Percentiles rank a stretch among this genome's conserved stretches.
These are phyloP conservation scores for Immersiporthe knoxdaviesiana DNA, from an alignment of 2,329 filamentous ascomycete genomes.

Conservation along the genomic window DNA sequence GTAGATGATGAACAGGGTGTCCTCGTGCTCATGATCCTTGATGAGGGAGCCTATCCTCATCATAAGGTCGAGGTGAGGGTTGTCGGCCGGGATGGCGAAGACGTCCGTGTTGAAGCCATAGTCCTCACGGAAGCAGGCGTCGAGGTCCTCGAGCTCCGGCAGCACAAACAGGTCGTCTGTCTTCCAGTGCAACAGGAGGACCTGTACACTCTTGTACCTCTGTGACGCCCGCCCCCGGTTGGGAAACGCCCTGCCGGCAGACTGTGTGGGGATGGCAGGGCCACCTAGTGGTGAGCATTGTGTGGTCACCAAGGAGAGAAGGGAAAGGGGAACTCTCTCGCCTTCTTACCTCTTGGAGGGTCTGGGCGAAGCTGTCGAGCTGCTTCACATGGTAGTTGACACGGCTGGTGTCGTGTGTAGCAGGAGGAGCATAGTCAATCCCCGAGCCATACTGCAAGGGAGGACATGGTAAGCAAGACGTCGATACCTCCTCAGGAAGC, in stretches of 20 bases:
- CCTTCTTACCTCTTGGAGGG: constrained; percentile 56
- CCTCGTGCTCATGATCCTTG: constrained; percentile 58
- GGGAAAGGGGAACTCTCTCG: neutral
- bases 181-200: constrained; percentile 60
- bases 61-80: constrained; percentile 62
- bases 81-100: constrained; percentile 61
- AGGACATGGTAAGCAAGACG: constrained; percentile 36
- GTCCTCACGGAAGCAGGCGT: constrained; percentile 57
- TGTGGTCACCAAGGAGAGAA: neutral
- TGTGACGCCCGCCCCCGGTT: constrained; percentile 57
- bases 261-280: constrained; percentile 43
- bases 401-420: constrained; percentile 61
- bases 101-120: constrained; percentile 61
- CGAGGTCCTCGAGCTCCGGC: constrained; percentile 60
- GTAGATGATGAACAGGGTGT: constrained; percentile 61
- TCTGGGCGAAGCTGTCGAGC: constrained; percentile 57
- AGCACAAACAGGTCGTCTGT: constrained; percentile 62
- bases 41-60: constrained; percentile 59
- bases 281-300: constrained; percentile 16
- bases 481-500: constrained; percentile 19
- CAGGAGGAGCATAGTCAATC: constrained; percentile 44
- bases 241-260: constrained; percentile 58
- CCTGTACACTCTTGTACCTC: constrained; percentile 59
- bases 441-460: constrained; percentile 51
- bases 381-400: constrained; percentile 63